A percentile compares a stretch with the other conserved stretches of the same genome.
phyloP scores from a whole-genome alignment of 148 eudicot genomes.

The Dysphania ambrosioides region DNA sequence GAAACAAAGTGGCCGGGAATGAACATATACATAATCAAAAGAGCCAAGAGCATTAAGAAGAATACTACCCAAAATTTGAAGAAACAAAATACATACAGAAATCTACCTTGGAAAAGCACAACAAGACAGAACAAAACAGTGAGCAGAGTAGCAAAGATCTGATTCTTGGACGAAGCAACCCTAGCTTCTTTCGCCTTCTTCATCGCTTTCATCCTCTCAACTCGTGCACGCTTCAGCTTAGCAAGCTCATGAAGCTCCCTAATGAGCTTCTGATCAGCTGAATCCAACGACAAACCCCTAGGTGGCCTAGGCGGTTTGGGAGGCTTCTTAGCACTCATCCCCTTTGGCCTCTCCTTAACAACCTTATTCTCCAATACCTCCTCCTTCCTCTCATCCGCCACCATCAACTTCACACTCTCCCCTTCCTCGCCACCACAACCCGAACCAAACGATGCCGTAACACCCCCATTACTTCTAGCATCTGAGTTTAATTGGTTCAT shows the following conservation, averaged over 20 bases:
- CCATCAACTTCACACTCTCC: slow-evolving; percentile 30
- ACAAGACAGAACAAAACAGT: slow-evolving; percentile 64
- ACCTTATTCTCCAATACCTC: slow-evolving; percentile 32
- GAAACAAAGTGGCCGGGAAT: not conserved
- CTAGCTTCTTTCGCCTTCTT: slow-evolving; percentile 74
- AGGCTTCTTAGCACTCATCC: slow-evolving; percentile 65
- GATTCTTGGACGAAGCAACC: slow-evolving; percentile 50
- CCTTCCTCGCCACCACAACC: slow-evolving; percentile 22
- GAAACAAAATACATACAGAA: not conserved
- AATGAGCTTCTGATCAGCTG: slow-evolving; percentile 80
- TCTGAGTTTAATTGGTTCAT: slow-evolving; percentile 18
- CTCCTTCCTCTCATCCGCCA: slow-evolving; percentile 32
- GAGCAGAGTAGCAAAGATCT: slow-evolving; percentile 53
- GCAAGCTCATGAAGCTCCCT: slow-evolving; percentile 75
- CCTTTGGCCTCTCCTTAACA: slow-evolving; percentile 53
- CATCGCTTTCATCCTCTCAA: slow-evolving; percentile 75
- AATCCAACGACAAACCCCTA: slow-evolving; percentile 66
- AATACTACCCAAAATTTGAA: not conserved
- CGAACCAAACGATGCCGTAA: slow-evolving; percentile 1
- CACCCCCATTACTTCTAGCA: slow-evolving; percentile 7
- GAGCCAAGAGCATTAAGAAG: too few relatives aligned
- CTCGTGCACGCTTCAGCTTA: slow-evolving; percentile 63
- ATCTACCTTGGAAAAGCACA: slow-evolving; percentile 71
- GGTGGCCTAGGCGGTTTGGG: slow-evolving; percentile 84
- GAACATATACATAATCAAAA: not conserved